These are phyloP conservation scores for Lentinula boryana DNA, from an alignment of 768 basidiomycete genomes.

Conservation along the genomic window DNA sequence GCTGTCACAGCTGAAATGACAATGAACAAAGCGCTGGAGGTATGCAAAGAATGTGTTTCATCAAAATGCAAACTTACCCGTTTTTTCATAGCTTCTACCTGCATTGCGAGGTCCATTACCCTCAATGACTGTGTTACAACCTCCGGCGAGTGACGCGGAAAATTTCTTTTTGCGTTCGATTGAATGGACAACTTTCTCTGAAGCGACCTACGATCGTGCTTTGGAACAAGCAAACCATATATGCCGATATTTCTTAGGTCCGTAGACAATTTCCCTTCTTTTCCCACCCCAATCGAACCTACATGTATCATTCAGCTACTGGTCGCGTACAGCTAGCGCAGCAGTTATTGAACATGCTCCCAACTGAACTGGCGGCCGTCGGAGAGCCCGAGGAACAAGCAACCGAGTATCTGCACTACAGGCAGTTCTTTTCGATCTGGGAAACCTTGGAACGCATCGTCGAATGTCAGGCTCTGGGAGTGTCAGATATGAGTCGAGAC, in stretches of 20 bases:
- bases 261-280: constrained; percentile 12
- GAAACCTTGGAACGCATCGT: constrained; percentile 55
- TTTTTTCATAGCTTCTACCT: constrained; percentile 40
- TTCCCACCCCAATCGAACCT: constrained; percentile 1
- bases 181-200: constrained; percentile 86
- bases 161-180: constrained; percentile 73
- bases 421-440: constrained; percentile 77
- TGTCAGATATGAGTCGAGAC: constrained; percentile 52
- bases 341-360: constrained; percentile 51
- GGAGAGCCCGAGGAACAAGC: constrained; percentile 65
- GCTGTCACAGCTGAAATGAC: constrained; percentile 73
- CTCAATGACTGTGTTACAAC: constrained; percentile 51
- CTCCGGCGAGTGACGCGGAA: constrained; percentile 52
- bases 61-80: constrained; percentile 3
- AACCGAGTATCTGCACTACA: constrained; percentile 73
- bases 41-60: constrained; percentile 19
- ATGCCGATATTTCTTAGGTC: constrained; percentile 85
- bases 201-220: constrained; percentile 69
- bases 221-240: constrained; percentile 86
- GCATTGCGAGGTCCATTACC: constrained; percentile 52
- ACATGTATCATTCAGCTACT: constrained; percentile 36
- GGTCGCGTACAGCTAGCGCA: constrained; percentile 71
- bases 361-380: constrained; percentile 55
- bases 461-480: constrained; percentile 54
- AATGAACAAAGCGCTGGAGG: constrained; percentile 65